These are phyloP conservation scores for Polysphondylium violaceum DNA, from an alignment of 78 protist genomes.

Conservation along the genomic window DNA sequence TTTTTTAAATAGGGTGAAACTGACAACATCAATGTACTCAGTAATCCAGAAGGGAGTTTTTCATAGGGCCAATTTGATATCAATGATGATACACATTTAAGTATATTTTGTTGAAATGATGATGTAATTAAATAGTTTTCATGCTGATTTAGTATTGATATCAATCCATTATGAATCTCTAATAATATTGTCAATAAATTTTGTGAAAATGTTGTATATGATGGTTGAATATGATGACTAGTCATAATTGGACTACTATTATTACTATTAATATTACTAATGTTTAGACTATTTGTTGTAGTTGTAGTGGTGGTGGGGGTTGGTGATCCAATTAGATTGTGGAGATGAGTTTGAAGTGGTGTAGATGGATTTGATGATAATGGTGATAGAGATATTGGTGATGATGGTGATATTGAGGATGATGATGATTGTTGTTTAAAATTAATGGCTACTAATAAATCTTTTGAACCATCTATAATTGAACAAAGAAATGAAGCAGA, in stretches of 20 bases:
- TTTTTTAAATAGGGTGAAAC: conserved; percentile 7
- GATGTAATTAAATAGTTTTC: background rate
- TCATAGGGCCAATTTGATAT: conserved; percentile 49
- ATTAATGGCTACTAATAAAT: conserved; percentile 21
- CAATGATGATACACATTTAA: conserved; percentile 35
- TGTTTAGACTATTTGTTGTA: background rate
- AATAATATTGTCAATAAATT: conserved; percentile 36
- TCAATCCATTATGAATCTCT: conserved; percentile 54
- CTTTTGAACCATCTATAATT: conserved; percentile 54
- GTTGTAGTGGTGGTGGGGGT: background rate
- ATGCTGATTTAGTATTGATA: conserved; percentile 6
- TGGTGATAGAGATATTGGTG: background rate
- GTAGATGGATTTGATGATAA: background rate
- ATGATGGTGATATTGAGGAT: background rate
- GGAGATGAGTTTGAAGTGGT: background rate
- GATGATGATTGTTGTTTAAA: background rate
- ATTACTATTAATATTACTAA: background rate
- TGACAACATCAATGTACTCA: background rate
- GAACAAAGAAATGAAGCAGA: conserved; percentile 11
- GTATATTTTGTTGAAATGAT: background rate
- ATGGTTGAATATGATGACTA: background rate
- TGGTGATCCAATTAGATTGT: background rate
- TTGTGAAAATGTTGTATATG: conserved; percentile 67
- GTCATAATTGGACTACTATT: background rate
- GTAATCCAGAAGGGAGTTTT: background rate